These are phyloP conservation scores for Corymbia maculata DNA, from an alignment of 345 rosid genomes.

Conservation along the genomic window DNA sequence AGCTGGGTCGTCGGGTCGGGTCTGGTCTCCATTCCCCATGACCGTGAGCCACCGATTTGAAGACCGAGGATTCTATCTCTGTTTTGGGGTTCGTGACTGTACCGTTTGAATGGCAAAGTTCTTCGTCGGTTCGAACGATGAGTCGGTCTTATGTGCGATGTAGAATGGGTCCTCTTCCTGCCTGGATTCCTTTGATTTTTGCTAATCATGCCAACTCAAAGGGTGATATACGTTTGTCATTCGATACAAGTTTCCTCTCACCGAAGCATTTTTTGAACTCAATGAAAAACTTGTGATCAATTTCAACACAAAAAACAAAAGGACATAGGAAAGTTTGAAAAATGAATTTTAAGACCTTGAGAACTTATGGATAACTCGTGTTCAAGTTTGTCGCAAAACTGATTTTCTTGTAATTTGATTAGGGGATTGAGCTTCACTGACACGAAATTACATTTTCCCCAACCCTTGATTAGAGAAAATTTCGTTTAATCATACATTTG, in stretches of 20 bases:
- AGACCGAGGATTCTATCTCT: not conserved
- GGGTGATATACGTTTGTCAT: too few species aligned
- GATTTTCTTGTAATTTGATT: not conserved
- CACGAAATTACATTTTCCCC: not conserved
- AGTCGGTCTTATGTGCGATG: too few species aligned
- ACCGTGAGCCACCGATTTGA: not conserved
- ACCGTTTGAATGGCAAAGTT: not conserved
- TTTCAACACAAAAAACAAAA: not conserved
- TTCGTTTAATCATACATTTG: not conserved
- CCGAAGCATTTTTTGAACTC: not conserved
- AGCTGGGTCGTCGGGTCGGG: not conserved
- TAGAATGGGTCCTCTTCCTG: not conserved
- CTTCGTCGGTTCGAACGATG: too few species aligned
- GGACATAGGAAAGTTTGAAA: accelerated
- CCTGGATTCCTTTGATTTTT: not conserved
- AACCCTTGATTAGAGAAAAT: not conserved
- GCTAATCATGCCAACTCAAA: accelerated
- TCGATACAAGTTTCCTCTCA: not conserved
- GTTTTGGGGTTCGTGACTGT: accelerated
- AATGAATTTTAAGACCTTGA: not conserved
- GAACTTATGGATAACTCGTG: not conserved
- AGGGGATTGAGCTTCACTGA: not conserved
- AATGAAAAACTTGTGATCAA: not conserved
- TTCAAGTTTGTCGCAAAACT: not conserved
- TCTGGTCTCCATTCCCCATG: not conserved